A percentile compares a stretch with the other conserved stretches of the same genome.
These are phyloP conservation scores for Pseudogymnoascus sp. DNA, from an alignment of 2,329 filamentous ascomycete genomes.

Conservation along the genomic window DNA sequence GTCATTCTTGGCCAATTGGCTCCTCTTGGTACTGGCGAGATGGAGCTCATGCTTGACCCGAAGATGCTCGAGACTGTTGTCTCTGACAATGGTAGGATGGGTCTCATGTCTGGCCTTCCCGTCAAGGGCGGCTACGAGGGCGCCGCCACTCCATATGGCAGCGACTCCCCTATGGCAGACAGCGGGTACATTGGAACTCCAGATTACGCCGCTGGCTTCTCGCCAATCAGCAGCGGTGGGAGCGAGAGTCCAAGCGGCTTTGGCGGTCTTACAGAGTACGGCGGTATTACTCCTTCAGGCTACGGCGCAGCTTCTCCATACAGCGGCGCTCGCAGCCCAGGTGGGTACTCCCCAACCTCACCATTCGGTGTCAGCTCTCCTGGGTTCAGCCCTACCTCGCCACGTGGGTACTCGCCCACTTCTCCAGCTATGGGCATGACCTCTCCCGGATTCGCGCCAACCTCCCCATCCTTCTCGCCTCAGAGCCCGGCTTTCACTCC, in stretches of 20 bases:
- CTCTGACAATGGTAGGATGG: conserved; percentile 81
- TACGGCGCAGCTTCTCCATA: conserved; percentile 56
- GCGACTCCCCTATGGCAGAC: conserved; percentile 69
- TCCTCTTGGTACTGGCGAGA: conserved; percentile 92
- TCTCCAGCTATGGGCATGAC: conserved; percentile 41
- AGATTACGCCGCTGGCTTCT: conserved; percentile 55
- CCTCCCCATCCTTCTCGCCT: conserved; percentile 68
- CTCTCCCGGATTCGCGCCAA: conserved; percentile 64
- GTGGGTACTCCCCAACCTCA: conserved; percentile 39
- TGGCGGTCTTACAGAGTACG: conserved; percentile 49
- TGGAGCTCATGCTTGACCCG: conserved; percentile 87
- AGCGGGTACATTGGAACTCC: conserved; percentile 59
- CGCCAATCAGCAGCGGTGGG: conserved; percentile 66
- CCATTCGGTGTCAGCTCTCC: conserved; percentile 30
- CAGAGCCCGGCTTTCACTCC: conserved; percentile 36
- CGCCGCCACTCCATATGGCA: conserved; percentile 90
- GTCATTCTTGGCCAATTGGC: conserved; percentile 97
- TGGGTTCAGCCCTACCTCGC: conserved; percentile 51
- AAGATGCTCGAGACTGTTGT: conserved; percentile 94
- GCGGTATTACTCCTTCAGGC: conserved; percentile 38
- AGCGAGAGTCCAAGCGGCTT: conserved; percentile 65
- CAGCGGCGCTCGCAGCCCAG: conserved; percentile 51
- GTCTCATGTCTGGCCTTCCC: conserved; percentile 70
- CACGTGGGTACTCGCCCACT: conserved; percentile 53
- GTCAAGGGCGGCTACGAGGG: conserved; percentile 72